A percentile compares a stretch with the other conserved stretches of the same genome.
phyloP scores from a whole-genome alignment of 495 filamentous ascomycete species.

The Neurospora sublineolata region DNA sequence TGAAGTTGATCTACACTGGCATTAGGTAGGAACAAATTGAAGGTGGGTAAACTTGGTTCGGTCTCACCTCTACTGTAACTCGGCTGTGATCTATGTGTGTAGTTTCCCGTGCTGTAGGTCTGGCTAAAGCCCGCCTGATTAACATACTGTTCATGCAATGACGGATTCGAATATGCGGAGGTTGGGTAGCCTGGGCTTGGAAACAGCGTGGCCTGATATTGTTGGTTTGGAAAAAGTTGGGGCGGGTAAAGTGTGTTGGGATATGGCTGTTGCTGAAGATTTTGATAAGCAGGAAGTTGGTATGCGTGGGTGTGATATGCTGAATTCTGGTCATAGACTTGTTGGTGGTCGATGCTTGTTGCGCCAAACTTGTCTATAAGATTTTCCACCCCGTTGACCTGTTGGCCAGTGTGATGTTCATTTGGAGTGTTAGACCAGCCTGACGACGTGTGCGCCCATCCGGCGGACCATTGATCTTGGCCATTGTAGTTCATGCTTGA shows the following conservation, averaged over 20 bases:
- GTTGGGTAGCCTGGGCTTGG: background rate
- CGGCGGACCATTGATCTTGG: background rate
- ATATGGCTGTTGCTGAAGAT: background rate
- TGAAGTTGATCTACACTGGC: background rate
- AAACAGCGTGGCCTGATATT: background rate
- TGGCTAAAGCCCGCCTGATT: background rate
- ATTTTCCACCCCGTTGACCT: conserved; percentile 1
- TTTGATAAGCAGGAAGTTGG: background rate
- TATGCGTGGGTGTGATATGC: background rate
- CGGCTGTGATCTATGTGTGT: background rate
- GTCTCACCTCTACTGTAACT: background rate
- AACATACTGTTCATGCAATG: background rate
- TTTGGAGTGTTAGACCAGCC: background rate
- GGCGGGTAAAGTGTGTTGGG: background rate
- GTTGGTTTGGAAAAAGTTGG: background rate
- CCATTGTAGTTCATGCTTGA: background rate
- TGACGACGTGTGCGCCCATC: background rate
- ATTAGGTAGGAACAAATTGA: background rate
- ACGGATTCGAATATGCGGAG: background rate
- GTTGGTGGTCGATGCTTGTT: conserved; percentile 1
- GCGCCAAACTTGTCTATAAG: background rate
- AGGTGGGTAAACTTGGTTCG: background rate
- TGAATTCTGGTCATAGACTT: background rate
- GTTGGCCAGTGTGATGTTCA: background rate
- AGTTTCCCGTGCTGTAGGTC: background rate